phyloP scores from a whole-genome alignment of 1,284 basidiomycete genomes.

The Rhodotorula sp. region DNA sequence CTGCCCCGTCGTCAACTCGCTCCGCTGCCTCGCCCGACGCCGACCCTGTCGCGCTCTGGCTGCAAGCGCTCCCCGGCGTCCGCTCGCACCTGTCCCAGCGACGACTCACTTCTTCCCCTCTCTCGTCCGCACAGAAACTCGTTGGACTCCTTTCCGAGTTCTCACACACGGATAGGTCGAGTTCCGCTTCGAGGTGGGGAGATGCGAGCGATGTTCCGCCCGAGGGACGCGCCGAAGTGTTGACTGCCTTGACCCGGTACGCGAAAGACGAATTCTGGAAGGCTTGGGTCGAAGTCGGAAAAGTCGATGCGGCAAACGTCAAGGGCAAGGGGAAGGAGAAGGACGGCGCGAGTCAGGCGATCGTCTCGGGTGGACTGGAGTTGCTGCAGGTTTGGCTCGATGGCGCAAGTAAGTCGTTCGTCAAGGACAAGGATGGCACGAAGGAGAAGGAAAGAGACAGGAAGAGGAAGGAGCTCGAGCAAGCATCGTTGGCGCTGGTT shows the following conservation, averaged over 20 bases:
- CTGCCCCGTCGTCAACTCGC: background rate
- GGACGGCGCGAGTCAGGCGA: background rate
- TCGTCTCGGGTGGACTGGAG: conserved; percentile 13
- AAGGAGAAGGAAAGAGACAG: conserved; percentile 4
- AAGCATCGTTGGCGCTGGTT: conserved; percentile 8
- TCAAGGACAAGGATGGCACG: conserved; percentile 3
- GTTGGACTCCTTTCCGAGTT: conserved; percentile 9
- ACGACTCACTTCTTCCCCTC: conserved; percentile 7
- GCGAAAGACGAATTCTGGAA: conserved; percentile 21
- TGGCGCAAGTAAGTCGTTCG: conserved; percentile 7
- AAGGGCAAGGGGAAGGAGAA: conserved; percentile 11
- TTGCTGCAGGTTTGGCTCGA: conserved; percentile 17
- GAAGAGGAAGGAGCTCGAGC: conserved; percentile 16
- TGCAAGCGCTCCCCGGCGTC: conserved; percentile 6
- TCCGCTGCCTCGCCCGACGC: background rate
- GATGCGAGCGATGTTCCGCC: conserved; percentile 34
- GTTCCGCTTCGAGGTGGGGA: conserved; percentile 17
- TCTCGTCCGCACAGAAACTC: conserved; percentile 18
- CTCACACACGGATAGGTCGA: background rate
- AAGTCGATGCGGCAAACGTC: background rate
- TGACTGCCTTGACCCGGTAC: conserved; percentile 6
- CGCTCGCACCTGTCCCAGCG: background rate
- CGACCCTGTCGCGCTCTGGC: background rate
- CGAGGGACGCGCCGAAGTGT: conserved; percentile 18
- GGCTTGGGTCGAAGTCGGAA: conserved; percentile 8